These are phyloP conservation scores for Apiospora marii DNA, from an alignment of 2,329 filamentous ascomycete genomes.

Conservation along the genomic window DNA sequence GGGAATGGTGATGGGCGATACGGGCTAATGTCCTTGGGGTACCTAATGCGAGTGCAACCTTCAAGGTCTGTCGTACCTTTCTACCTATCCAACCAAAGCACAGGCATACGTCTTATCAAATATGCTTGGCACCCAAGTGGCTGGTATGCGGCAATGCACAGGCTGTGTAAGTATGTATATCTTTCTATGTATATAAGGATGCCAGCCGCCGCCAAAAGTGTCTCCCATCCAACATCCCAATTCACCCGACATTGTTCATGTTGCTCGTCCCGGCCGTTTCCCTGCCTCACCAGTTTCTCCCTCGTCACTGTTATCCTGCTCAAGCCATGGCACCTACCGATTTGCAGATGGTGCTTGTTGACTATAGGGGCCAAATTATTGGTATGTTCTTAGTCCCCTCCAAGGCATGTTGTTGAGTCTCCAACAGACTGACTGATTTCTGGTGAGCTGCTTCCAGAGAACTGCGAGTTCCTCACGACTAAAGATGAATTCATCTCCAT, in stretches of 20 bases:
- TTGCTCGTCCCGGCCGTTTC: constrained; percentile 14
- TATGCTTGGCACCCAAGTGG: too few relatives aligned
- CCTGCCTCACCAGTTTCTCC: not conserved
- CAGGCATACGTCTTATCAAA: too few relatives aligned
- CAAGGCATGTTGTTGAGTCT: not conserved
- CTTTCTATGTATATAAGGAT: not conserved
- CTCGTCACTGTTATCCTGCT: not conserved
- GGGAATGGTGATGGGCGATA: too few relatives aligned
- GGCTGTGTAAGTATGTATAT: too few relatives aligned
- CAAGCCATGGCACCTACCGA: constrained; percentile 14
- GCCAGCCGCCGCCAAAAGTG: not conserved
- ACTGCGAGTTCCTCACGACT: constrained; percentile 41
- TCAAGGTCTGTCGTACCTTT: too few relatives aligned
- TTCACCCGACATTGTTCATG: constrained; percentile 13
- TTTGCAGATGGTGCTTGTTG: constrained; percentile 29
- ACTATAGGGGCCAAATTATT: constrained; percentile 38
- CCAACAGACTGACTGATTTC: not conserved
- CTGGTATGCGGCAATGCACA: too few relatives aligned
- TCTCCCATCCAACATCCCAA: not conserved
- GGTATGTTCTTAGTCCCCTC: constrained; percentile 30
- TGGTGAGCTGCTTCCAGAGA: constrained; percentile 28
- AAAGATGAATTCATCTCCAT: constrained; percentile 39
- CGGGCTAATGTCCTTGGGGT: too few relatives aligned
- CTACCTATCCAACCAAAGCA: too few relatives aligned
- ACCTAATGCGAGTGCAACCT: too few relatives aligned